Evolutionary conservation across 139 green algal genomes (phyloP), one percentile per base, ranked within the genome.

Genomic region (Volvox reticuliferus): DNA sequence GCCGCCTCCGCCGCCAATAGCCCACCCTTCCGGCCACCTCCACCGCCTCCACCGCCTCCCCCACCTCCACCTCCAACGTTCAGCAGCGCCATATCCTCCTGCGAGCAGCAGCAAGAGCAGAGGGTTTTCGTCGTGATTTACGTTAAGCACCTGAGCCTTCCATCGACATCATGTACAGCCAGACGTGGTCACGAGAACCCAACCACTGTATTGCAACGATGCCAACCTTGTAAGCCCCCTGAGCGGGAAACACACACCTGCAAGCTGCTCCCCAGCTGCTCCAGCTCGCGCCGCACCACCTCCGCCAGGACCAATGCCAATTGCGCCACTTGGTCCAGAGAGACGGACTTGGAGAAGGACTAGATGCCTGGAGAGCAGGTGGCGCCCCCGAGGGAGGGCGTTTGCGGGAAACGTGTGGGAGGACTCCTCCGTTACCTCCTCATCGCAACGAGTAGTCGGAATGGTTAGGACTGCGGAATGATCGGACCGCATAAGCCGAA

Each of bases 261-360:
- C 33, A 91, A 28, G 62, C 44, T 65, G 50, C 44, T 89, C 71
- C 89, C 91, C 32, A 94, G 30, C 1, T 79, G 44, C 26, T 21
- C 73, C 33, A 96, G 82, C 90, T 95, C 93, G 20, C 86, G 36
- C 30, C 55, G 50, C 36, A 93, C 93, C 18, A 88, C 82, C 73
- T 93, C 83, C 82, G 91, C 93, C 63, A 96, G 86, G 63, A 93
- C 63, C 35, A 73, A 63, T 6, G 89, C 91, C n/a, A 95, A 55
- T 36, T 67, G 68, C 32, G 78, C 44, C 91, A 95, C 94, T 22
- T 76, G 67, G 1, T 89, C 91, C n/a, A 65, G n/a, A 63, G 68
- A 37, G n/a, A 82, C 79, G n/a, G 50, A 50, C 63, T 33, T 28
- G 30, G 77, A 65, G 37, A 81, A 89, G 63, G 88, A 28, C 26